A percentile compares a stretch with the other conserved stretches of the same genome.
Conservation (phyloP, 2,329 filamentous ascomycete species). For the Claviceps capensis region DNA sequence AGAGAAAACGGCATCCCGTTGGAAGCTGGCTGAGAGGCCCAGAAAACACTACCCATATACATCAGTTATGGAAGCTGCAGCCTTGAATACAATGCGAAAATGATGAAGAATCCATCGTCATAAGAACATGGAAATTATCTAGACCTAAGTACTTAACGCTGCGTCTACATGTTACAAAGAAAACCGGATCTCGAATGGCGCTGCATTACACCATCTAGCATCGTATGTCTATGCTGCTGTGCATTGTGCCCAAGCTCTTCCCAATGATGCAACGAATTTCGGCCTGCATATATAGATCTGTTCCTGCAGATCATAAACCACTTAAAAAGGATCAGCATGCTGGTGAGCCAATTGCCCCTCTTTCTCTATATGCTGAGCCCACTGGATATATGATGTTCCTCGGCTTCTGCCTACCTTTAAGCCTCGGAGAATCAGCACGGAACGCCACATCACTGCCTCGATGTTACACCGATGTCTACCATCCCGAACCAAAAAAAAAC, state of each 20-base stretch:
- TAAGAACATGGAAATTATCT: too few relatives aligned
- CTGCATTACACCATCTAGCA: background rate
- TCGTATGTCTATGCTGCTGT: background rate
- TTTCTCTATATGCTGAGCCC: background rate
- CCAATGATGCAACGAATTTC: background rate
- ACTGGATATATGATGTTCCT: background rate
- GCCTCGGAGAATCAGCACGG: background rate
- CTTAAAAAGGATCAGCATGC: background rate
- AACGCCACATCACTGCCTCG: background rate
- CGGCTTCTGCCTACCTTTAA: background rate
- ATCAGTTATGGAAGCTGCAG: background rate
- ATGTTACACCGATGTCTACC: background rate
- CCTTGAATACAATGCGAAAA: background rate
- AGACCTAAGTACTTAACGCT: too few relatives aligned
- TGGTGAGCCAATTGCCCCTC: too few relatives aligned
- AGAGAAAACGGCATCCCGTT: too few relatives aligned
- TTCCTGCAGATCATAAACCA: background rate
- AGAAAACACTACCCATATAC: too few relatives aligned
- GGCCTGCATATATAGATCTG: background rate
- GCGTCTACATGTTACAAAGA: background rate
- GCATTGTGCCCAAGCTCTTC: background rate
- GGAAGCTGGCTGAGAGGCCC: too few relatives aligned
- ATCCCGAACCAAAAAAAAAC: background rate
- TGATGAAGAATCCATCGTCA: background rate
- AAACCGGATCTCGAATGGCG: background rate